Conservation (phyloP, 768 basidiomycete genomes). For the Mycena leptocephala region DNA sequence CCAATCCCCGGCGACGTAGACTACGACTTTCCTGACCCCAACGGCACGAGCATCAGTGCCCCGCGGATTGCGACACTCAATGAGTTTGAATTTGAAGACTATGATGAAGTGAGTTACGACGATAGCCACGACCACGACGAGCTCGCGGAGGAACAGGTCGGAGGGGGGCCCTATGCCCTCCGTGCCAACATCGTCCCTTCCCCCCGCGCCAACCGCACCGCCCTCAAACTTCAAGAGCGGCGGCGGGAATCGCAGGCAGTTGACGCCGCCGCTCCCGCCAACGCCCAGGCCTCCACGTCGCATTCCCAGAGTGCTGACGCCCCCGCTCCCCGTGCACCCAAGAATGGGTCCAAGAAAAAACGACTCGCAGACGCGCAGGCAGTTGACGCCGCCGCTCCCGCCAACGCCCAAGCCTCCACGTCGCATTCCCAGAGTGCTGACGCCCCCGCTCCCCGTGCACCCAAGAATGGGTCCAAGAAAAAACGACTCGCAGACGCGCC, state of each 20-base stretch:
- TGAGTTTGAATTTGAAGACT: neutral
- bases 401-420: too few species aligned
- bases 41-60: neutral
- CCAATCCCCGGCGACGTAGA: neutral
- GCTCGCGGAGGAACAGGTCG: neutral
- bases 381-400: too few species aligned
- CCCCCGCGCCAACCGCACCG: neutral
- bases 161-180: neutral
- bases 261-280: neutral
- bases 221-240: neutral
- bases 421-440: too few species aligned
- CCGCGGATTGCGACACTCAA: neutral
- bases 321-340: too few species aligned
- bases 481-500: too few species aligned
- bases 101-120: neutral
- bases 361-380: too few species aligned
- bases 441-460: too few species aligned
- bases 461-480: too few species aligned
- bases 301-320: too few species aligned
- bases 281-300: too few species aligned
- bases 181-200: neutral
- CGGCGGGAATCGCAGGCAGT: neutral
- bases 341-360: too few species aligned
- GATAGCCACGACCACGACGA: neutral
- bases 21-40: neutral